Conservation (phyloP, 257 asterid species). For the Eucommia ulmoides region DNA sequence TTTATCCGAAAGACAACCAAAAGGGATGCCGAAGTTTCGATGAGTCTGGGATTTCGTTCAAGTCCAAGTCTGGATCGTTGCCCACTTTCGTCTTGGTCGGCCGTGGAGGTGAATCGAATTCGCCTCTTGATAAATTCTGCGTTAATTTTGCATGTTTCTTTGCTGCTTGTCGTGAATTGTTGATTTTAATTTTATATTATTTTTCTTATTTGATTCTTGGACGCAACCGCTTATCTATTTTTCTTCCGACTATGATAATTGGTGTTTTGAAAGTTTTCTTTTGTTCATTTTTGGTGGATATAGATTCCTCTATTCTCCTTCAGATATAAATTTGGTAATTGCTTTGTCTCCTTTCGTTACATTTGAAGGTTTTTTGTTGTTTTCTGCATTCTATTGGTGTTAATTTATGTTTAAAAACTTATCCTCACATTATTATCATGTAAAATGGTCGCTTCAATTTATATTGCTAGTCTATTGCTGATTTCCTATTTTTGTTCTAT, state of each 20-base stretch:
- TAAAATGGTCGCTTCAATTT: no score
- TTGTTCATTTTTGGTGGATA: neutral
- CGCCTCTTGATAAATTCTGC: neutral
- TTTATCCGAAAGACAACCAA: slow-evolving; percentile 51
- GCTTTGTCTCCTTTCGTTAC: slow-evolving; percentile 1
- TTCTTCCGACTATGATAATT: slow-evolving; percentile 5
- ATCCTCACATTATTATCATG: no score
- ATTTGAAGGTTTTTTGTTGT: no score
- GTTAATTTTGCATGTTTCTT: neutral
- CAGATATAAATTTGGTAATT: slow-evolving; percentile 3
- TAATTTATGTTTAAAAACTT: no score
- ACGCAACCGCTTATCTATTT: neutral
- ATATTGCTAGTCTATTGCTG: no score
- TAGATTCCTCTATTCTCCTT: slow-evolving; percentile 7
- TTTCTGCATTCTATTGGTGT: no score
- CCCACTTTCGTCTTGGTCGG: slow-evolving; percentile 79
- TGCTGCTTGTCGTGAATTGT: neutral
- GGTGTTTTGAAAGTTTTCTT: slow-evolving; percentile 3
- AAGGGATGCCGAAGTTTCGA: slow-evolving; percentile 66
- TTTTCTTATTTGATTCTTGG: no score
- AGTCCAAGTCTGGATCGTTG: slow-evolving; percentile 71
- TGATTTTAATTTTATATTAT: neutral
- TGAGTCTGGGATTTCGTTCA: slow-evolving; percentile 52
- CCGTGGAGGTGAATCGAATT: slow-evolving; percentile 99
- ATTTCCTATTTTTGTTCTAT: no score